phyloP scores from a whole-genome alignment of 208 protist species.

The Tritrichomonas foetus region DNA sequence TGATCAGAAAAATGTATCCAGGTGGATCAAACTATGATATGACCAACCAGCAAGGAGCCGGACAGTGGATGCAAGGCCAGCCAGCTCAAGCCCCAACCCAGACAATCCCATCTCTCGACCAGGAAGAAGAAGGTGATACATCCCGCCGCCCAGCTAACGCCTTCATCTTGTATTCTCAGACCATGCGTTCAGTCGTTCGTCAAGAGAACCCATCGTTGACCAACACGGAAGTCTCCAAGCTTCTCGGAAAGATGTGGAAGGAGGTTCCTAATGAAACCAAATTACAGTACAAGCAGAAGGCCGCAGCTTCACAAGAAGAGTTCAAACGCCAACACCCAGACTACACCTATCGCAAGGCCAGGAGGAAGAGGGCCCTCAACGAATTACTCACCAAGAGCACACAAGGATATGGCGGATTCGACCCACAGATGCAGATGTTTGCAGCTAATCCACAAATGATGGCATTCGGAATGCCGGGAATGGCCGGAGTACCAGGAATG shows the following conservation, averaged over 20 bases:
- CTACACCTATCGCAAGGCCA: neutral
- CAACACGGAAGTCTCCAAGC: neutral
- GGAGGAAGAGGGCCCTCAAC: neutral
- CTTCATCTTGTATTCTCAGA: slow-evolving; percentile 2
- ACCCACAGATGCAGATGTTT: too few relatives aligned
- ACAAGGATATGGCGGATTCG: neutral
- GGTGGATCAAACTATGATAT: too few relatives aligned
- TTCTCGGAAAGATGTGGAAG: slow-evolving; percentile 27
- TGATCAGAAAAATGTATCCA: too few relatives aligned
- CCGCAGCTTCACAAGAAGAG: neutral
- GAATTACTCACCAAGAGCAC: neutral
- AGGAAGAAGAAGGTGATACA: neutral
- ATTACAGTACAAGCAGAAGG: slow-evolving; percentile 37
- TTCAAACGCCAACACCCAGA: slow-evolving; percentile 27
- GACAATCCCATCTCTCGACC: too few relatives aligned
- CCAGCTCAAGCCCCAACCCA: too few relatives aligned
- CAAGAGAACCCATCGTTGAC: slow-evolving; percentile 1
- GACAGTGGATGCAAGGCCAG: too few relatives aligned
- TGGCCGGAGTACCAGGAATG: too few relatives aligned
- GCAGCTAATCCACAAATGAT: too few relatives aligned
- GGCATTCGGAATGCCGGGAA: too few relatives aligned
- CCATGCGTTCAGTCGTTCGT: neutral
- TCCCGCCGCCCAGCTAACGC: neutral
- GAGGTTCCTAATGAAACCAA: neutral
- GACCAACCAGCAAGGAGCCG: too few relatives aligned